Evolutionary conservation across 2,329 filamentous ascomycete species (phyloP), one percentile per base, ranked within the genome.

Genomic region (Allantophomopsis lycopodina): DNA sequence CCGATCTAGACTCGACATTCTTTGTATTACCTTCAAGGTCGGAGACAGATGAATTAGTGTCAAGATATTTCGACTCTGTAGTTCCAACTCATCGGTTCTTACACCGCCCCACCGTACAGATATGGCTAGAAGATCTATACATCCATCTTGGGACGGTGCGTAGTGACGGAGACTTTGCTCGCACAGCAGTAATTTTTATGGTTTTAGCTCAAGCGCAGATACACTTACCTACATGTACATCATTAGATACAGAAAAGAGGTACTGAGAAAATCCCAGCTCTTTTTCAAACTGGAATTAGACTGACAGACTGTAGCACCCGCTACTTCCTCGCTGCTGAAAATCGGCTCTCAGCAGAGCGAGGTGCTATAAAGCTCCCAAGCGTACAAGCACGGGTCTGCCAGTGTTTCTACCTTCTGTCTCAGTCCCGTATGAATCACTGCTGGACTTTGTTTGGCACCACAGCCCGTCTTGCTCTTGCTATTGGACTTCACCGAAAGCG

Each of bases 161-260:
- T 32, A 54, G 57, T 38, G 58, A 63, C 11, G 61, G 63, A 28
- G 58, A 61, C 2, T 57, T 59, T 7, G 59, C 60, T 3, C 61
- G 46, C n/a, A 53, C 46, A 3, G 58, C 59, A 10, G 33, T 60
- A 7, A 42, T 74, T 2, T 62, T 73, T 30, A 63, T 72, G 50
- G 62, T 71, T 1, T 63, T 73, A 42, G 68, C 68, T 0, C 67
- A 70, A 21, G 65, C 60, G 12, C 57, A 60, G 33, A 60, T 62
- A 8, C 66, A 64, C 32, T 44, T 47, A 43, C 39, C 40, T 16
- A 10, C 20, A 36, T 20, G 34, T 35, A 32, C 20, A 16, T 21
- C 30, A 23, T 18, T 18, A 35, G 32, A 18, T 39, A 57, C 60
- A n/a, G 46, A 50, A 43, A 43, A 38, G 8, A 40, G 44, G 28